Conservation (phyloP, 78 protist genomes). For the Pigoraptor vietnamica region DNA sequence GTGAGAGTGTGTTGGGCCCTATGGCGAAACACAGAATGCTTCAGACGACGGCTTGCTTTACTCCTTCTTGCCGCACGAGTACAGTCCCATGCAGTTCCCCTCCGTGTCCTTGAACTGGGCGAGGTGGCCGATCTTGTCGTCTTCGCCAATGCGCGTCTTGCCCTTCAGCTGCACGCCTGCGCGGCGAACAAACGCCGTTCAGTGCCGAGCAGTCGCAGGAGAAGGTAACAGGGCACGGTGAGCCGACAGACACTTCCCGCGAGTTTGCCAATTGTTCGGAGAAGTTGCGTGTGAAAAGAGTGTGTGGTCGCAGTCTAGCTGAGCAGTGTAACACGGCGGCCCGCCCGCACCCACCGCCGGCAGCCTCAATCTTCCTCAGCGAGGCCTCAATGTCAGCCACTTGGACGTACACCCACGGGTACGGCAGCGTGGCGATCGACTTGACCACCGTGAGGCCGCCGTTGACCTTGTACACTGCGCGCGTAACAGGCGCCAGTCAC, state of each 20-base stretch:
- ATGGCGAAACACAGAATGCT: no score
- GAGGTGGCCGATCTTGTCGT: background rate
- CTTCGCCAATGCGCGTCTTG: background rate
- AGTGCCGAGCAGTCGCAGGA: no score
- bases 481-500: no score
- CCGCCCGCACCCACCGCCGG: background rate
- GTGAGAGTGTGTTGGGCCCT: no score
- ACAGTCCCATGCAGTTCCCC: background rate
- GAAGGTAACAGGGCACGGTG: no score
- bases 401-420: background rate
- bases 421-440: background rate
- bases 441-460: background rate
- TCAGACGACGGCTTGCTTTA: no score
- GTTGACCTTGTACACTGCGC: background rate
- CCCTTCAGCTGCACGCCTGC: background rate
- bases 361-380: background rate
- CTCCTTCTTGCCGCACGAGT: no score
- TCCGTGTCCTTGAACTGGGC: background rate
- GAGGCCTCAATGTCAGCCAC: background rate
- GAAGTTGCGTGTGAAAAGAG: no score
- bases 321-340: background rate
- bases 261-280: no score
- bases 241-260: no score
- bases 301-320: background rate
- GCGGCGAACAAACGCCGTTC: background rate